phyloP scores from a whole-genome alignment of 768 basidiomycete species.

The Pisolithus sp. region DNA sequence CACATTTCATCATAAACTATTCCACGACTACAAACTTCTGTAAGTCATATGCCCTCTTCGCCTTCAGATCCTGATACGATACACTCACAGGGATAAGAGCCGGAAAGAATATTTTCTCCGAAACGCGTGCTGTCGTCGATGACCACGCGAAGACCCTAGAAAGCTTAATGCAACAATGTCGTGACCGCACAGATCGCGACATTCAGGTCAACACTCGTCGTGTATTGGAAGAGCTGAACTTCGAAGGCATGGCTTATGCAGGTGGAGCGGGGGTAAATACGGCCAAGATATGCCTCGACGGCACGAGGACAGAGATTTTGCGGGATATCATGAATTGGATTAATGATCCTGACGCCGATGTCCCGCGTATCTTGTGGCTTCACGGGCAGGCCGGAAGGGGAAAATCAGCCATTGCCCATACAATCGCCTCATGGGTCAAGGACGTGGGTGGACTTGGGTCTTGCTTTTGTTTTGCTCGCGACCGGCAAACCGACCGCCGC shows the following conservation, averaged over 20 bases:
- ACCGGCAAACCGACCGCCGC: background rate
- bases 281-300: slow-evolving; percentile 9
- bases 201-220: no score
- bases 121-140: background rate
- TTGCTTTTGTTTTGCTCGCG: slow-evolving; percentile 11
- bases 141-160: background rate
- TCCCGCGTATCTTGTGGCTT: background rate
- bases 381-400: background rate
- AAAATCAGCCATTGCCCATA: slow-evolving; percentile 1
- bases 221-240: background rate
- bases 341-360: background rate
- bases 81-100: background rate
- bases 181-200: background rate
- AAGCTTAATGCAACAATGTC: background rate
- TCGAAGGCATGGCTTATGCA: slow-evolving; percentile 8
- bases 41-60: background rate
- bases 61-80: background rate
- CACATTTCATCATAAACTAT: no score
- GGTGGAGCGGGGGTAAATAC: slow-evolving; percentile 2
- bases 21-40: no score
- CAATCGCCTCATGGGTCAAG: slow-evolving; percentile 4
- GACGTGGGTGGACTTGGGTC: slow-evolving; percentile 9
- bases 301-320: no score
- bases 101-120: background rate
- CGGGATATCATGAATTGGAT: no score